Evolutionary conservation across 768 basidiomycete species (phyloP), one percentile per base, ranked within the genome.

Genomic region (Leccinum incarnatum): DNA sequence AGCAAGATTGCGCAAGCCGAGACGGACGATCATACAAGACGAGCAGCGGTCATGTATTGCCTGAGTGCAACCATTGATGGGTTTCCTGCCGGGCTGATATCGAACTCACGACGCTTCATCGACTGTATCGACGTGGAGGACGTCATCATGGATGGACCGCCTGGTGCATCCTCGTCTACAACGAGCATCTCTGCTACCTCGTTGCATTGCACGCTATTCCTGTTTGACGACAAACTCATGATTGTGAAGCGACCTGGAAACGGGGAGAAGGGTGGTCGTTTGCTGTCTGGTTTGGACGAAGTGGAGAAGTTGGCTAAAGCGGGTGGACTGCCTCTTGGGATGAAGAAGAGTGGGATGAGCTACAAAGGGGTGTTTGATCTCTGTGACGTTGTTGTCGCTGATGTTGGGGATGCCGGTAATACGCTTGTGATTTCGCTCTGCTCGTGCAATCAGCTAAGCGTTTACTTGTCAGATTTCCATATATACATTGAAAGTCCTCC

Each of bases 121-220:
- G 95, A 95, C 70, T 93, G 88, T 58, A 88, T 98, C 64, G 97
- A 98, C 69, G 92, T 95, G 6, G 93, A 95, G 67, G 97, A 98
- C 67, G 72, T 84, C 34, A 68, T 86, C 42, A 72, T 79, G 25
- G 88, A 88, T 55, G 72, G 77, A 3, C 65, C 67, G 4, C 55
- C 62, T 1, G 75, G 76, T 27, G 63, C 77, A 27, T 80, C 83
- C 52, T 79, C 81, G 17, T 73, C 70, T 9, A 67, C 79, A 34
- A 75, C 77, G 12, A 78, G 76, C 54, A 66, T 74, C 7, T 74
- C 78, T 2, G 66, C 74, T 1, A 80, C 76, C 2, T 77, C 81
- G 1, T 80, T 96, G 17, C 89, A 93, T 67, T 95, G 91, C 72
- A 92, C 91, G 2, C 76, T 99, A 29, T 91, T 98, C 71, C 79